These are phyloP conservation scores for Lactarius pseudohatsudake DNA, from an alignment of 768 basidiomycete genomes.

Conservation along the genomic window DNA sequence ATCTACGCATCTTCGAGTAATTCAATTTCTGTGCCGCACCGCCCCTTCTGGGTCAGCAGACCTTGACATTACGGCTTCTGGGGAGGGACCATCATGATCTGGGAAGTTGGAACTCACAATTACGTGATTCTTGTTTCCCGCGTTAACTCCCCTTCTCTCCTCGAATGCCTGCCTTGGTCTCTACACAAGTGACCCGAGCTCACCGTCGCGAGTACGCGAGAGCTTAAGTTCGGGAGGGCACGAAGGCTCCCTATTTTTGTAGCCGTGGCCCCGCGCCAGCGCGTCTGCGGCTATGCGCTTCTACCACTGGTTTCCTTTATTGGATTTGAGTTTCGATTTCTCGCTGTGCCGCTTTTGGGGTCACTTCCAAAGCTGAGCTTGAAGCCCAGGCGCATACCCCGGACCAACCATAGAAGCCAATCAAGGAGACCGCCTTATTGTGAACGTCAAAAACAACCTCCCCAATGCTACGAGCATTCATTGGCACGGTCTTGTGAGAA, in stretches of 20 bases:
- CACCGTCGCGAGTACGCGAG: background rate
- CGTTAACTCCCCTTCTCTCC: background rate
- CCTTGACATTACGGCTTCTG: background rate
- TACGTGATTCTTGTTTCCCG: background rate
- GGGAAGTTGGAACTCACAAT: background rate
- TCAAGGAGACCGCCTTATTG: constrained; percentile 38
- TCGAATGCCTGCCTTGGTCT: background rate
- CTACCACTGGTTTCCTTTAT: background rate
- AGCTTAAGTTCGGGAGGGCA: background rate
- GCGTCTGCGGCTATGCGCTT: background rate
- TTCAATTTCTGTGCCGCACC: background rate
- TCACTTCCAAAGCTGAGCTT: background rate
- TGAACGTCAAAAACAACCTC: constrained; percentile 40
- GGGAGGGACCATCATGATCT: background rate
- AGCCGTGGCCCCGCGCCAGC: background rate
- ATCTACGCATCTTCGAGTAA: background rate
- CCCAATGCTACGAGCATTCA: constrained; percentile 39
- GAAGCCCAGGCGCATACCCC: constrained; percentile 35
- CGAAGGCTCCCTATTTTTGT: no score
- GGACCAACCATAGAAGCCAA: constrained; percentile 43
- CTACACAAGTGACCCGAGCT: background rate
- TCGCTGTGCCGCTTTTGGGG: background rate
- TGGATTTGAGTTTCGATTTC: no score
- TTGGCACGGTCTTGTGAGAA: constrained; percentile 37
- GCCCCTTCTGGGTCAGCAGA: constrained; percentile 2